Evolutionary conservation across 2,329 filamentous ascomycete species (phyloP), one percentile per base, ranked within the genome.

Genomic region (Beauveria sp.): DNA sequence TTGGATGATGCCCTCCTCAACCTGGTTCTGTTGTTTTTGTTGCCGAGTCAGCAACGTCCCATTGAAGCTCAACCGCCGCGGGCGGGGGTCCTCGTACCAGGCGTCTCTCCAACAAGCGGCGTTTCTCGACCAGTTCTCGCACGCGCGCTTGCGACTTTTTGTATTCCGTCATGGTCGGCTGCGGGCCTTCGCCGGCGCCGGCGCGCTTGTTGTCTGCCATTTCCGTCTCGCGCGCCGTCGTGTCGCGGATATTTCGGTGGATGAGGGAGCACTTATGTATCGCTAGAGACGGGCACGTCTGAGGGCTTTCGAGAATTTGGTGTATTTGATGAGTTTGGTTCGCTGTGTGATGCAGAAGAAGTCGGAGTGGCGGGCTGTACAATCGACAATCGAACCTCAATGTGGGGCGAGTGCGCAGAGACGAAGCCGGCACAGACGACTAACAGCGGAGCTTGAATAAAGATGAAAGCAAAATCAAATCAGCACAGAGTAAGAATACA

Each of bases 1-100:
- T 65, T 88, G 86, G 71, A 84, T 86, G 68, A 99, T 97, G 65
- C 84, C 83, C 55, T 96, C 90, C 78, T 99, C 94, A 62, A 78
- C 67, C 50, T 74, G 70, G 7, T 68, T 70, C 75, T 77, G 56
- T 9, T 10, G 18, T 37, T 37, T 37, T 37, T 37, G 54, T 18
- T 48, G 22, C 20, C 4, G 12, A 41, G 46, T 72, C 58, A 70
- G 64, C 43, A 58, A n/a, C 24, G 8, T 20, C 14, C 14, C 28
- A 16, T 22, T 37, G 34, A 22, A 51, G 16, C 14, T 18, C 41
- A 40, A 18, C 12, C 34, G 14, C 34, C 34, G 34, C 34, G 6
- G n/a, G 9, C 2, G 5, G 18, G 50, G 28, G 8, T 12, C 30
- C 3, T 64, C 73, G 53, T 66, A 77, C 76, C 47, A 79, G 67